Evolutionary conservation across 179 eudicot genomes (phyloP).

Genomic region (Dionaea muscipula): DNA sequence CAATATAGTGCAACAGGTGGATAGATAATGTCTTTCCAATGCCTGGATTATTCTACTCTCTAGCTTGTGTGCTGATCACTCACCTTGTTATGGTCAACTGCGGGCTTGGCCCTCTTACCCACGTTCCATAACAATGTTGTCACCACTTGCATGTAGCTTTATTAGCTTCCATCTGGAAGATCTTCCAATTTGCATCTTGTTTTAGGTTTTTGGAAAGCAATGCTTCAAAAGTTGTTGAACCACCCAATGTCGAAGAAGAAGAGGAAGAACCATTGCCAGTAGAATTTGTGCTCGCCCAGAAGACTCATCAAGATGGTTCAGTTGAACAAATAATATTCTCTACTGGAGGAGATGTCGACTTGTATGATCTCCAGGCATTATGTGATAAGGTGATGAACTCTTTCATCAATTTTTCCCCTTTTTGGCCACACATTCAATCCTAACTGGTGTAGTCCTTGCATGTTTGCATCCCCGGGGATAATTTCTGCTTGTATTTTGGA

Average conservation of each 20-base stretch:
- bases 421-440: no score
- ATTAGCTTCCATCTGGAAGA: neutral
- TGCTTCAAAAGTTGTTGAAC: conserved; percentile 52
- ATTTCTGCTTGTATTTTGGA: neutral
- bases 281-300: conserved; percentile 74
- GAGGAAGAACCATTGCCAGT: conserved; percentile 67
- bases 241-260: conserved; percentile 43
- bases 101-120: neutral
- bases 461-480: no score
- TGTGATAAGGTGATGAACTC: conserved; percentile 64
- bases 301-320: conserved; percentile 51
- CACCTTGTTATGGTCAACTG: neutral
- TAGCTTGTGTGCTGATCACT: no score
- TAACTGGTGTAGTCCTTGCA: no score
- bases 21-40: no score
- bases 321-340: conserved; percentile 85
- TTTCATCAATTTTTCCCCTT: neutral
- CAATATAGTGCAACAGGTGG: no score
- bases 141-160: neutral
- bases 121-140: neutral
- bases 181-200: neutral
- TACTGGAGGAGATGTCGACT: conserved; percentile 75
- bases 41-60: no score
- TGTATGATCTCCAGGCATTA: conserved; percentile 75
- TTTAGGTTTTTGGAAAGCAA: conserved; percentile 57